Conservation (phyloP, 2,329 filamentous ascomycete genomes). For the Aspergillus melleus region DNA sequence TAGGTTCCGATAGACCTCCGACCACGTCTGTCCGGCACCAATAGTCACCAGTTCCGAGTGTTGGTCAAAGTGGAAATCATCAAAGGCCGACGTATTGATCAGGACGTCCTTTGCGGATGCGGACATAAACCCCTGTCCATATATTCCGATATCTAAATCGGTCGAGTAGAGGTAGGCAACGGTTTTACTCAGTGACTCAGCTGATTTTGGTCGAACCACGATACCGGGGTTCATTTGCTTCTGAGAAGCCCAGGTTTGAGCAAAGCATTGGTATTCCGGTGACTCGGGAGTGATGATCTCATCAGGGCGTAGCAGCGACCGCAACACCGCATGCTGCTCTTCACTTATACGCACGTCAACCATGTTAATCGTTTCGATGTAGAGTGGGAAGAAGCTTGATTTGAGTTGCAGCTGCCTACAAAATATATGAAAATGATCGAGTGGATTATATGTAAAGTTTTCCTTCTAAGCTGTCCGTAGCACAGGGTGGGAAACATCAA, state of each 20-base stretch:
- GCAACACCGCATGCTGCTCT: background rate
- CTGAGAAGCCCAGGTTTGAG: conserved; percentile 34
- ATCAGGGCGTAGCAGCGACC: conserved; percentile 6
- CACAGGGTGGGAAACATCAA: too few species aligned
- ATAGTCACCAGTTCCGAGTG: conserved; percentile 32
- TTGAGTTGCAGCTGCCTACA: background rate
- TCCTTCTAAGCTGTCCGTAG: too few species aligned
- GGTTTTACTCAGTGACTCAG: conserved; percentile 30
- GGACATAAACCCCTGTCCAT: conserved; percentile 38
- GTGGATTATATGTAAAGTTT: too few species aligned
- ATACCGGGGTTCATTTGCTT: conserved; percentile 34
- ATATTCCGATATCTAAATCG: conserved; percentile 39
- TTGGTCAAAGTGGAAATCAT: conserved; percentile 36
- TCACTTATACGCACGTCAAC: background rate
- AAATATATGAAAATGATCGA: too few species aligned
- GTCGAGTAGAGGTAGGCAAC: conserved; percentile 35
- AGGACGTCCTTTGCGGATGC: conserved; percentile 40
- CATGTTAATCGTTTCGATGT: background rate
- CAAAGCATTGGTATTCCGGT: conserved; percentile 20
- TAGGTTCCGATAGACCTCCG: conserved; percentile 37
- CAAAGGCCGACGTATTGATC: conserved; percentile 39
- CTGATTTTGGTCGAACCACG: conserved; percentile 32
- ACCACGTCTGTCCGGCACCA: conserved; percentile 41
- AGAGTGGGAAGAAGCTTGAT: background rate
- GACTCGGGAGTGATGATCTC: conserved; percentile 27